Evolutionary conservation across 129 eudicot genomes (phyloP).

Genomic region (Lactuca sativa): DNA sequence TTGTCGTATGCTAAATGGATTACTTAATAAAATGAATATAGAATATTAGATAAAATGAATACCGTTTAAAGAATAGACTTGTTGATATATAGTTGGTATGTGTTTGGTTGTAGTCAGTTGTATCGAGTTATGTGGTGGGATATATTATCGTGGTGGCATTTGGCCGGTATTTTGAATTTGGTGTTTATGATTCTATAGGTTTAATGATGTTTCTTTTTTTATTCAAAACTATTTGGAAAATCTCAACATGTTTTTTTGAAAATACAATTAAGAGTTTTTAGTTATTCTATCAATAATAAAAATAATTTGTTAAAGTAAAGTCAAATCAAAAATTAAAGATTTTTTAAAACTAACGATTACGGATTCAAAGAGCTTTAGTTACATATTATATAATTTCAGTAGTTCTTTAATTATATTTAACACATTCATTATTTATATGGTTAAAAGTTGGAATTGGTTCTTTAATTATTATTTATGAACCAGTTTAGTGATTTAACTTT

Average conservation of each 20-base stretch:
- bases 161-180: background rate
- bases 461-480: no score
- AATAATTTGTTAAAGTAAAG: no score
- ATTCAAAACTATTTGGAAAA: background rate
- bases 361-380: no score
- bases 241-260: background rate
- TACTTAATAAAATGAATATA: no score
- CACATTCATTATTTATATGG: background rate
- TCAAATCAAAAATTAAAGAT: no score
- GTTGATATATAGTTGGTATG: background rate
- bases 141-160: no score
- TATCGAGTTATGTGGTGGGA: background rate
- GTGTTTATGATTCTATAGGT: background rate
- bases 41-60: background rate
- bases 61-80: background rate
- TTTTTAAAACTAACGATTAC: no score
- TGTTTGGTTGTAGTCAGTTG: background rate
- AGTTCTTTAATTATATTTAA: no score
- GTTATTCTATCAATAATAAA: no score
- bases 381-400: no score
- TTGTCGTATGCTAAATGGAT: conserved; percentile 26
- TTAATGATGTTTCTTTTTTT: background rate
- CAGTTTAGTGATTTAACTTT: no score
- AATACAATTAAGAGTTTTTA: background rate
- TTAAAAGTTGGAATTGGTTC: no score